Base-by-base conservation (phyloP, 75 land plant species). In the Larix kaempferi region DNA sequence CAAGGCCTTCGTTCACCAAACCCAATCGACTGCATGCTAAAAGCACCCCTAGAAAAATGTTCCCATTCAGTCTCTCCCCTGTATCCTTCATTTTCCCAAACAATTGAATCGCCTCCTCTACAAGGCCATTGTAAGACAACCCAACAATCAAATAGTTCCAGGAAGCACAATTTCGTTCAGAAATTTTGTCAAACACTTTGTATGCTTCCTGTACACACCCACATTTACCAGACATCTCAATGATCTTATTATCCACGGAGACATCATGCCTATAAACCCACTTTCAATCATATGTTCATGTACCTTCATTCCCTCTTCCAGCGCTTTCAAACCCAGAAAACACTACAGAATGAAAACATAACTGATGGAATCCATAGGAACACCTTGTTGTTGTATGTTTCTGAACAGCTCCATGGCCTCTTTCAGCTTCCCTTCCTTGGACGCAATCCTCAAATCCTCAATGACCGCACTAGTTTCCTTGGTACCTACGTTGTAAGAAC, bases 141-240 rank as follows among this genome's bases (percentile, higher is more conserved):
- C 82, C 82, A 44, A 37, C 37, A 27, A 80, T 35, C 63, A 80
- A 17, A 14, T 37, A 63, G 19, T 59, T 59, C 80, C 71, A 80
- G n/a, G 82, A 77, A 29, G 62, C n/a, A 17, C 16, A 35, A 59
- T 77, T 69, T 39, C 60, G 21, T 7, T 57, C 26, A 25, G 17
- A 19, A 80, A 77, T 56, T 57, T 35, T 41, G 66, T 80, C 66
- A 71, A 77, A 61, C 29, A 80, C 56, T 61, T 78, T 44, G 22
- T 21, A 35, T 27, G 78, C 78, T 74, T 71, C 78, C 16, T 63
- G 25, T 19, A 77, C 21, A 10, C 76, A 27, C 0, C 44, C 39
- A 17, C 78, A 76, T 33, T 76, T 76, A 13, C 62, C 65, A 64
- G 61, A 76, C 13, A 76, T 60, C 26, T 76, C 74, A 35, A 76